These are phyloP conservation scores for Talaromyces sp. DNA, from an alignment of 2,329 filamentous ascomycete genomes.

Conservation along the genomic window DNA sequence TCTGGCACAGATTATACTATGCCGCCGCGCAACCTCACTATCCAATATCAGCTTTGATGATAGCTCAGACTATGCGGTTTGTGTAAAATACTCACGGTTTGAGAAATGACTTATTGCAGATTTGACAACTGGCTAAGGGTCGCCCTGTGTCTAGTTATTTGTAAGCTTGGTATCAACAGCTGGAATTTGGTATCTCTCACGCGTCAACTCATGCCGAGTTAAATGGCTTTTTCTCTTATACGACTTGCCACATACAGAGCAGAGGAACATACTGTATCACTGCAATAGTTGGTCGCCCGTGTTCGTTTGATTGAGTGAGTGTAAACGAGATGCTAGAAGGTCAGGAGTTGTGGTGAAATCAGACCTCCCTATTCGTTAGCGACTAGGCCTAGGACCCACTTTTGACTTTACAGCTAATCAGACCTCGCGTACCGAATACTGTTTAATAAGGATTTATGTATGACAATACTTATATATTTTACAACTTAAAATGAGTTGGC, in stretches of 20 bases:
- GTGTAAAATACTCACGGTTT: conserved; percentile 16
- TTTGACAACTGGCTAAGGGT: conserved; percentile 19
- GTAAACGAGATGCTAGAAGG: background rate
- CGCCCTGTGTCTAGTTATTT: conserved; percentile 17
- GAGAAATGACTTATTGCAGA: conserved; percentile 24
- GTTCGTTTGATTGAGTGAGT: background rate
- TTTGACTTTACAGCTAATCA: background rate
- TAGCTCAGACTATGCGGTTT: background rate
- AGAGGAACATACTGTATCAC: conserved; percentile 19
- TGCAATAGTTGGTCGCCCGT: background rate
- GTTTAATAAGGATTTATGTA: background rate
- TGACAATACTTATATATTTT: background rate
- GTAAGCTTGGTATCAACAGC: conserved; percentile 6
- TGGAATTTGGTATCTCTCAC: conserved; percentile 12
- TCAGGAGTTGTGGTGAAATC: background rate
- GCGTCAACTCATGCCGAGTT: conserved; percentile 22
- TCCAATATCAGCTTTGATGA: background rate
- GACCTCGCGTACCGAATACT: background rate
- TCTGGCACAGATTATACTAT: conserved; percentile 23
- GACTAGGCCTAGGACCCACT: background rate
- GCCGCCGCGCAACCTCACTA: conserved; percentile 25
- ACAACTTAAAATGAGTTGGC: background rate
- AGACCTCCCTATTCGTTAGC: background rate
- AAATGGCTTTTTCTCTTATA: conserved; percentile 25
- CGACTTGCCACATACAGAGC: conserved; percentile 21